These are phyloP conservation scores for Colletotrichum sp. DNA, from an alignment of 2,329 filamentous ascomycete species.

Conservation along the genomic window DNA sequence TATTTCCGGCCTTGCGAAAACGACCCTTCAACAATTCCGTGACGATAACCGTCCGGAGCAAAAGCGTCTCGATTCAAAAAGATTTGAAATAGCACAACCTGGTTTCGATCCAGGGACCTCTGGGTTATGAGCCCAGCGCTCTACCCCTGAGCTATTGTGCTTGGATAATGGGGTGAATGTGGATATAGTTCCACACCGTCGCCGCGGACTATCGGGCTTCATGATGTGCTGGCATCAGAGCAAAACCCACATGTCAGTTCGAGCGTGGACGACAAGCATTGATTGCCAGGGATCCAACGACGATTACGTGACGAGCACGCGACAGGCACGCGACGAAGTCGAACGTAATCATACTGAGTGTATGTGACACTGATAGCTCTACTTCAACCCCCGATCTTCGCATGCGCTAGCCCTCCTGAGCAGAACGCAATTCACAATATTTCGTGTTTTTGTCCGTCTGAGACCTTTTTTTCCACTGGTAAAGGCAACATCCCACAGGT, in stretches of 20 bases:
- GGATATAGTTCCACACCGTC: neutral
- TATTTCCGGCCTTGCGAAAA: neutral
- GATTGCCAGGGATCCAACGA: neutral
- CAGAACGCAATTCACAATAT: too few relatives aligned
- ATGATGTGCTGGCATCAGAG: neutral
- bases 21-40: neutral
- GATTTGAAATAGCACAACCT: neutral
- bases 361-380: too few relatives aligned
- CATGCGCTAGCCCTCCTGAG: too few relatives aligned
- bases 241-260: neutral
- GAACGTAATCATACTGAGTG: too few relatives aligned
- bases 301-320: neutral
- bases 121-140: slow-evolving; percentile 6
- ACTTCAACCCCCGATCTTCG: fast-evolving
- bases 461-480: neutral
- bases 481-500: neutral
- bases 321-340: too few relatives aligned
- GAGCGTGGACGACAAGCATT: neutral
- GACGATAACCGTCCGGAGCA: neutral
- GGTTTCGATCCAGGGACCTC: slow-evolving; percentile 1
- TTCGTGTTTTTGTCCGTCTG: fast-evolving
- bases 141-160: neutral
- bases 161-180: neutral
- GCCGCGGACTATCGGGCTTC: neutral
- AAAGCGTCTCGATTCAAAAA: neutral